phyloP scores from a whole-genome alignment of 1,284 basidiomycete species.

The Ustilago loliicola region DNA sequence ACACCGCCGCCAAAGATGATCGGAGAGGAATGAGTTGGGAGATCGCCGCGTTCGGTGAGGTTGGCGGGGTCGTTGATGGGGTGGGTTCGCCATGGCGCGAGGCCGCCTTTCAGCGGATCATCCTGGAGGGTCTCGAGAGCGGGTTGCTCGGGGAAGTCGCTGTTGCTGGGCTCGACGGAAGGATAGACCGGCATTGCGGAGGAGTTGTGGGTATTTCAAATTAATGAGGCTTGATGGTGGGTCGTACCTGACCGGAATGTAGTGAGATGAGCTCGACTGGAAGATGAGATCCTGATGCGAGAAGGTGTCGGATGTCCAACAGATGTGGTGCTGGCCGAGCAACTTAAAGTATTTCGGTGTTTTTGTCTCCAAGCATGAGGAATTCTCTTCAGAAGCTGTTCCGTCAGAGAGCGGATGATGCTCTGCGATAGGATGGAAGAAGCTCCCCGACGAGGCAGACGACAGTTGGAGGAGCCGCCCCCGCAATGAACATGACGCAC shows the following conservation, averaged over 20 bases:
- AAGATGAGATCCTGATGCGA: not conserved
- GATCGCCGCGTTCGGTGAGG: constrained; percentile 19
- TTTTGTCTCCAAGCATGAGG: too few species aligned
- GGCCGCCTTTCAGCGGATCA: constrained; percentile 41
- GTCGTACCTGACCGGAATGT: not conserved
- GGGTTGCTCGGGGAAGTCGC: constrained; percentile 45
- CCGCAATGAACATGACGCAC: not conserved
- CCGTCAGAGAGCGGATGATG: too few species aligned
- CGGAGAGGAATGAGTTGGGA: constrained; percentile 50
- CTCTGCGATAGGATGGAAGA: too few species aligned
- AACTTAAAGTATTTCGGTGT: too few species aligned
- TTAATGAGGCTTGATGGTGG: not conserved
- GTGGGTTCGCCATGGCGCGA: constrained; percentile 39
- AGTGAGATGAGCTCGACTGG: not conserved
- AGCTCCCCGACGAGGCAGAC: not conserved
- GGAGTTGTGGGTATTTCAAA: not conserved
- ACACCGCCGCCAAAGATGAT: constrained; percentile 65
- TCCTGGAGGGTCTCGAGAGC: constrained; percentile 29
- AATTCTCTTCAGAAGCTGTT: too few species aligned
- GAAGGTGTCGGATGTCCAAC: not conserved
- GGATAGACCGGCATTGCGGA: constrained; percentile 53
- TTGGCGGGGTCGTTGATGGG: constrained; percentile 29
- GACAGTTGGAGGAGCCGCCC: not conserved
- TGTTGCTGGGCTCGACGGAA: constrained; percentile 39
- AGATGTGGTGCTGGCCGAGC: too few species aligned